Evolutionary conservation across 2,329 filamentous ascomycete species (phyloP), one percentile per base, ranked within the genome.

Genomic region (Cladobotryum protrusum): DNA sequence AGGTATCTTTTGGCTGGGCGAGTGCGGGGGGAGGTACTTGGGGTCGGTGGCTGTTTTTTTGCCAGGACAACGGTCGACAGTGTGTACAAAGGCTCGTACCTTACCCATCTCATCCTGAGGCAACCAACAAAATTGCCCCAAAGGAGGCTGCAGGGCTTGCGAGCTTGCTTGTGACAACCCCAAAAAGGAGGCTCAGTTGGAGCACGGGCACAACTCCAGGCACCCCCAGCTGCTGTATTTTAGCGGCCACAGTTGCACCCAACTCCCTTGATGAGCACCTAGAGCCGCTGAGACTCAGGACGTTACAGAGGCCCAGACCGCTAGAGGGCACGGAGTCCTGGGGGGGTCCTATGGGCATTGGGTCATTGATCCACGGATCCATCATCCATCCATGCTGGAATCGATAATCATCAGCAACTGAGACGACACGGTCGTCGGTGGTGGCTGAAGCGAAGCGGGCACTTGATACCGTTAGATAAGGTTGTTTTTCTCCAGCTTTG

Each of bases 31-130:
- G 13, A 18, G 14, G 36, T 39, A 39, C 36, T 39, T 18, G 42
- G 37, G 48, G 13, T 18, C 17, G 13, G 34, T 45, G 48, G 29
- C 35, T 37, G 33, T 19, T 37, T 42, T 50, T 36, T 42, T 20
- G 42, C 18, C 24, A 29, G 37, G 44, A 15, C 17, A 39, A 39
- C n/a, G 13, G n/a, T n/a, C 35, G 6, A 37, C 14, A 14, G 36
- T n/a, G 36, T 39, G 17, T 39, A 18, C 36, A 18, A n/a, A 39
- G 36, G 20, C 19, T 43, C 19, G 40, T 14, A 20, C 15, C 15
- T 24, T 18, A 24, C 47, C 29, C 45, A 50, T 47, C 37, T 24
- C 40, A 24, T 52, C 50, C 50, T 52, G 50, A 52, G 50, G 50
- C 50, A 50, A 39, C 24, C 24, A 29, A 29, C 24, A 29, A 29